Evolutionary conservation across 108 stramenopile genomes (phyloP).

Genomic region (Heterococcus sp.): DNA sequence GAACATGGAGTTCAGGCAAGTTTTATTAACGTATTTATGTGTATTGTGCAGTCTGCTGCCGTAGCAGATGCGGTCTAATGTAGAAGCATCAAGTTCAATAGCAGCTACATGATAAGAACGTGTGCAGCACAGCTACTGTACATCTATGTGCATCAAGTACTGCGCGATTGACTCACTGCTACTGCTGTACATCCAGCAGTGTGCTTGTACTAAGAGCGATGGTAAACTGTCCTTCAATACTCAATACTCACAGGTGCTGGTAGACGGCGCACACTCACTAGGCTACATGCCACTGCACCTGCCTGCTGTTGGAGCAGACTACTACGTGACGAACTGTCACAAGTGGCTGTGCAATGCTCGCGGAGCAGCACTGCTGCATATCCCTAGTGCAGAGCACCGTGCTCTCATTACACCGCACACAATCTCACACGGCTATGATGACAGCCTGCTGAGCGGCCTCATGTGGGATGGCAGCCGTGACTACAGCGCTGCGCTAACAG

Average conservation of each 20-base stretch:
- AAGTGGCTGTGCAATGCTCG: constrained; percentile 29
- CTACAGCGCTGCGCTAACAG: neutral
- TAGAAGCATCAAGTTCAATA: too few relatives aligned
- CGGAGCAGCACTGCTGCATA: neutral
- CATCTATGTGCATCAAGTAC: too few relatives aligned
- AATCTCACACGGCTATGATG: constrained; percentile 1
- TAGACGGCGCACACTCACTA: constrained; percentile 28
- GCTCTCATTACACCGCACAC: neutral
- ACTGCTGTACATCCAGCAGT: too few relatives aligned
- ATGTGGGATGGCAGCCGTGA: neutral
- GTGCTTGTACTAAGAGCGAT: too few relatives aligned
- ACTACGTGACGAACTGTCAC: constrained; percentile 20
- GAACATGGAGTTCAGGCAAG: constrained; percentile 1
- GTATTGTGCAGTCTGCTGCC: too few relatives aligned
- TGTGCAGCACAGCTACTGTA: too few relatives aligned
- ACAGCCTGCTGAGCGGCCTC: neutral
- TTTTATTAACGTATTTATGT: too few relatives aligned
- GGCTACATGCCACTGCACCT: constrained; percentile 2
- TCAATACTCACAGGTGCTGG: constrained; percentile 4
- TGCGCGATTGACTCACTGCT: too few relatives aligned
- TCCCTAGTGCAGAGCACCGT: neutral
- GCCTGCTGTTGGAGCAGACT: neutral
- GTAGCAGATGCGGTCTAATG: too few relatives aligned
- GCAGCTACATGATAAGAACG: too few relatives aligned
- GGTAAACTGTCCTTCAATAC: too few relatives aligned